phyloP scores from a whole-genome alignment of 495 filamentous ascomycete species.

The Lichenothelia convexa region DNA sequence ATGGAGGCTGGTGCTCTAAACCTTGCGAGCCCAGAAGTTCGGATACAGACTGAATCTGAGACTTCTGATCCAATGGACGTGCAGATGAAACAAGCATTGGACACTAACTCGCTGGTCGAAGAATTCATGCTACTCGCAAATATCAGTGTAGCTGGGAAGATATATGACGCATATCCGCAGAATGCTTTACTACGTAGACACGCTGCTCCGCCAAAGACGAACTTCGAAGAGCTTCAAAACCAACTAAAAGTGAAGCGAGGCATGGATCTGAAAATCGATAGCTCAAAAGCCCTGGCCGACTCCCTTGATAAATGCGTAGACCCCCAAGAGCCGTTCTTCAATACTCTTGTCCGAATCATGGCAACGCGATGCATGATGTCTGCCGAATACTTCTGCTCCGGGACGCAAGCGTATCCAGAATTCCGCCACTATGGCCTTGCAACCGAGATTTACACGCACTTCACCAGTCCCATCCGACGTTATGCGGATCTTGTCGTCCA shows the following conservation, averaged over 20 bases:
- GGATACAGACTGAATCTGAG: conserved; percentile 81
- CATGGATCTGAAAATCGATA: conserved; percentile 60
- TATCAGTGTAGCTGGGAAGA: conserved; percentile 73
- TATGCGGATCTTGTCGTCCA: conserved; percentile 92
- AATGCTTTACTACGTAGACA: conserved; percentile 87
- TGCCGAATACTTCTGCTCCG: conserved; percentile 92
- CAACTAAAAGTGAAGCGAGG: conserved; percentile 74
- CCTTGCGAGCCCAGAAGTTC: conserved; percentile 87
- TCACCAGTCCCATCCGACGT: conserved; percentile 89
- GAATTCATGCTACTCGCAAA: conserved; percentile 99
- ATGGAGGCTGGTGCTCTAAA: conserved; percentile 92
- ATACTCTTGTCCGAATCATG: conserved; percentile 90
- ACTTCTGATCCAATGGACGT: conserved; percentile 93
- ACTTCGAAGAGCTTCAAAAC: conserved; percentile 83
- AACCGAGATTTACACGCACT: conserved; percentile 94
- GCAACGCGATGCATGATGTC: conserved; percentile 98
- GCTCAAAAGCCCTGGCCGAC: conserved; percentile 76
- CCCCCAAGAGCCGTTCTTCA: conserved; percentile 82
- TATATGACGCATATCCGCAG: conserved; percentile 79
- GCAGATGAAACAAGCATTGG: conserved; percentile 82
- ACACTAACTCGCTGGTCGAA: conserved; percentile 92
- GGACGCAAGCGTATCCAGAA: conserved; percentile 77
- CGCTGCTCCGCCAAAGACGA: conserved; percentile 76
- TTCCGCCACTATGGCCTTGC: conserved; percentile 95
- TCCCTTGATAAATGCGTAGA: conserved; percentile 76